Conservation (phyloP, 2,329 filamentous ascomycete genomes). For the Penicillium thymicola region DNA sequence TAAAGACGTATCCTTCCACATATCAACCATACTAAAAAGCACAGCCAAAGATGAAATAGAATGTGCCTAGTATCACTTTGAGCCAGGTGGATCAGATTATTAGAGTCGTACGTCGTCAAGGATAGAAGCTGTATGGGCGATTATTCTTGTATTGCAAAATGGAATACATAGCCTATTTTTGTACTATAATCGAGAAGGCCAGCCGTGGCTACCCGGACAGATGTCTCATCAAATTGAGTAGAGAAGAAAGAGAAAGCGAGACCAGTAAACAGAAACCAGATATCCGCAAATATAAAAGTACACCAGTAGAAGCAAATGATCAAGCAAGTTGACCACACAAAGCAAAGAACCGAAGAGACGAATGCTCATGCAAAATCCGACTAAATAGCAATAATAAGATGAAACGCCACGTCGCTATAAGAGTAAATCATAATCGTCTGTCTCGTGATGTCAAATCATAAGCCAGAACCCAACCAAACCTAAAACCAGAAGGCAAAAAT, state of each 20-base stretch:
- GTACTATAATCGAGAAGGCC: neutral
- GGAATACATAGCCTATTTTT: neutral
- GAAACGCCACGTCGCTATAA: slow-evolving; percentile 15
- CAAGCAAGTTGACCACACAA: slow-evolving; percentile 3
- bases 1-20: neutral
- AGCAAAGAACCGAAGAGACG: slow-evolving; percentile 6
- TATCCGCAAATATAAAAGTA: slow-evolving; percentile 1
- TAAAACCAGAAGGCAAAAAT: neutral
- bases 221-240: neutral
- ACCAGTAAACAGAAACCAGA: neutral
- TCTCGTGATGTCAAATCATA: slow-evolving; percentile 4
- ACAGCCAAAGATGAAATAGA: neutral
- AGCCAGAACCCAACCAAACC: neutral
- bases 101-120: neutral
- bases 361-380: neutral
- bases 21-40: neutral
- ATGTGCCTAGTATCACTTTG: neutral
- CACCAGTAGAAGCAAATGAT: neutral
- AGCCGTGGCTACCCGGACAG: slow-evolving; percentile 1
- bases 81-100: neutral
- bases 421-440: slow-evolving; percentile 11
- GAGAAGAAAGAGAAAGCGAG: neutral
- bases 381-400: neutral
- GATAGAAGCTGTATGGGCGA: neutral
- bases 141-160: neutral